Conservation (phyloP, 2,329 filamentous ascomycete genomes). For the Colletotrichum musicola region DNA sequence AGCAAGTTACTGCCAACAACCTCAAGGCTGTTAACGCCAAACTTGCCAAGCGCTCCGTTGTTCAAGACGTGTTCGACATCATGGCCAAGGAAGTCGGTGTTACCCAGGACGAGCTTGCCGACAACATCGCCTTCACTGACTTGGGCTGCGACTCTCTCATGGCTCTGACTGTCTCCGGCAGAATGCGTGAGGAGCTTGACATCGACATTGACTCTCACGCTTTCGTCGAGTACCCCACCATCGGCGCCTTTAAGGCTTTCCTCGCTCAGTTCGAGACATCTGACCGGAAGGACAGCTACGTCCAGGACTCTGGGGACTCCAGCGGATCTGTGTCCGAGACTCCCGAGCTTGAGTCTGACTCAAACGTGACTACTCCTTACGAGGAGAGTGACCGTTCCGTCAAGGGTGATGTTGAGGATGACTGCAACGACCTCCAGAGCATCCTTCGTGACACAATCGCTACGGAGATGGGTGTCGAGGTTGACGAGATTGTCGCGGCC, state of each 20-base stretch:
- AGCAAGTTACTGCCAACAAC: slow-evolving; percentile 60
- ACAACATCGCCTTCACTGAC: slow-evolving; percentile 68
- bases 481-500: slow-evolving; percentile 70
- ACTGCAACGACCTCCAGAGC: slow-evolving; percentile 57
- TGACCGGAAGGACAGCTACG: slow-evolving; percentile 42
- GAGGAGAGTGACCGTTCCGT: slow-evolving; percentile 64
- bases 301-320: slow-evolving; percentile 51
- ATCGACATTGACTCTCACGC: slow-evolving; percentile 65
- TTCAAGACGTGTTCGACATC: slow-evolving; percentile 62
- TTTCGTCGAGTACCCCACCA: slow-evolving; percentile 67
- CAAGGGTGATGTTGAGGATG: slow-evolving; percentile 55
- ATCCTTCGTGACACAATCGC: slow-evolving; percentile 75
- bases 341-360: slow-evolving; percentile 61
- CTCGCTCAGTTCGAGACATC: slow-evolving; percentile 51
- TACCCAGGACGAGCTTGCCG: slow-evolving; percentile 65
- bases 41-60: slow-evolving; percentile 58
- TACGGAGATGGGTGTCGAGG: slow-evolving; percentile 78
- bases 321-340: slow-evolving; percentile 58
- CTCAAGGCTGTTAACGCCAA: slow-evolving; percentile 64
- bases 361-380: slow-evolving; percentile 64
- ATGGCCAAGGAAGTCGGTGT: slow-evolving; percentile 70
- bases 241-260: slow-evolving; percentile 65
- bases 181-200: slow-evolving; percentile 69
- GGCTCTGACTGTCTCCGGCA: slow-evolving; percentile 67
- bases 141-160: slow-evolving; percentile 74